phyloP scores from a whole-genome alignment of 1,284 basidiomycete genomes.

The Pterula multifida region DNA sequence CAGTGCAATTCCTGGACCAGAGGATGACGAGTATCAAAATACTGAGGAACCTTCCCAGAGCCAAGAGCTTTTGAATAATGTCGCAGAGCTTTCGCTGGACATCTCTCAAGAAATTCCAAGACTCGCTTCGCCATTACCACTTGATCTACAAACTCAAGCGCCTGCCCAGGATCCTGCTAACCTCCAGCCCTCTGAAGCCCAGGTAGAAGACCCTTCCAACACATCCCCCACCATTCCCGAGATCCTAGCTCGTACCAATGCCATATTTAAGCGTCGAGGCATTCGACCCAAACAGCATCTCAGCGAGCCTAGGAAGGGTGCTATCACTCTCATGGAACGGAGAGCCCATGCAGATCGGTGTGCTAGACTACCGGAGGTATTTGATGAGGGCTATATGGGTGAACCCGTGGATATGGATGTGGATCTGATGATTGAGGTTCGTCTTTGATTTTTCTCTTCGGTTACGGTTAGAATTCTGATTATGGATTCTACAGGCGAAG shows the following conservation, averaged over 20 bases:
- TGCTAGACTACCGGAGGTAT: conserved; percentile 46
- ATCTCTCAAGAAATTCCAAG: background rate
- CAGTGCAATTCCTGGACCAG: background rate
- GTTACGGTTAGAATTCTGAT: conserved; percentile 8
- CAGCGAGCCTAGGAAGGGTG: conserved; percentile 69
- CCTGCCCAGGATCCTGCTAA: background rate
- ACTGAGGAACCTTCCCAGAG: background rate
- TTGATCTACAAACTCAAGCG: background rate
- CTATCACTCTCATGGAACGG: conserved; percentile 68
- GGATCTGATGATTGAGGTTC: conserved; percentile 88
- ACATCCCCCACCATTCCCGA: background rate
- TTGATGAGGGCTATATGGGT: conserved; percentile 34
- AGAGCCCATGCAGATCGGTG: conserved; percentile 81
- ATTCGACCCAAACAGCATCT: conserved; percentile 87
- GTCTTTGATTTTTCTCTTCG: conserved; percentile 9
- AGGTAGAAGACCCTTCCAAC: background rate
- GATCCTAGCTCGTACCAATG: conserved; percentile 62
- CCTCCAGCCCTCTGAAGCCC: background rate
- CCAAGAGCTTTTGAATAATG: background rate
- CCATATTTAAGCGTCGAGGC: conserved; percentile 63
- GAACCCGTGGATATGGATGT: conserved; percentile 5
- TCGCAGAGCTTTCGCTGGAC: background rate
- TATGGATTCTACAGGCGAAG: conserved; percentile 39
- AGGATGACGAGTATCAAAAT: background rate
- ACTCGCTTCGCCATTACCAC: background rate